Evolutionary conservation across 768 basidiomycete species (phyloP), one percentile per base, ranked within the genome.

Genomic region (Chlorophyllum brunneum): DNA sequence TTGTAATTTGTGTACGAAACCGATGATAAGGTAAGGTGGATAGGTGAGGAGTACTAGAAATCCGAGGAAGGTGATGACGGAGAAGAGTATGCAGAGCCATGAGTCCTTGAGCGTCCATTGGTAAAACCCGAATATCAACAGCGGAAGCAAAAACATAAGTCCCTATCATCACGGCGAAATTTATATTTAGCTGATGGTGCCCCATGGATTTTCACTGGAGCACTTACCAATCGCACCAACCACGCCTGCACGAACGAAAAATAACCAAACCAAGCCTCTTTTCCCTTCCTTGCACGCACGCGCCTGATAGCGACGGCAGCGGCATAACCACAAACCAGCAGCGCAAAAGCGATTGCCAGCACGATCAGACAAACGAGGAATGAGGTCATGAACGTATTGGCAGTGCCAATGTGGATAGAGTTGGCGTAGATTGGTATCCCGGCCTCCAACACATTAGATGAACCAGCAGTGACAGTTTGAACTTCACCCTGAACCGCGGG

Each of bases 21-120:
- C 77, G 55, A 84, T 56, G 33, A 81, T 72, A 52, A 73, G 62
- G 63, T 81, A 66, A 49, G 74, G 62, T 1, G 81, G 74, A 57
- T 79, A 75, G 20, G 72, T 59, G 36, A 92, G 69, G 54, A 75
- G 61, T 8, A 71, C 67, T 27, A 77, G 39, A 27, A 88, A 67
- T 40, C 66, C 68, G 40, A 88, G 60, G 63, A 94, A 70, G 9
- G 78, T 66, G 53, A 95, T 61, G 54, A 87, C 86, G 2, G 93
- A 88, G 34, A 98, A 74, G 30, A 95, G 71, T 58, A 84, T 77
- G 0, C 92, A 80, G 2, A 95, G 75, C 86, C 91, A 92, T 0
- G 93, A 94, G 67, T 98, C 93, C 54, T 80, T 71, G 56, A 94
- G 73, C 0, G 88, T 90, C 91, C 94, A 98, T 66, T 98, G 94